A percentile compares a stretch with the other conserved stretches of the same genome.
phyloP scores from a whole-genome alignment of 768 basidiomycete genomes.

The Podaxis sp. region DNA sequence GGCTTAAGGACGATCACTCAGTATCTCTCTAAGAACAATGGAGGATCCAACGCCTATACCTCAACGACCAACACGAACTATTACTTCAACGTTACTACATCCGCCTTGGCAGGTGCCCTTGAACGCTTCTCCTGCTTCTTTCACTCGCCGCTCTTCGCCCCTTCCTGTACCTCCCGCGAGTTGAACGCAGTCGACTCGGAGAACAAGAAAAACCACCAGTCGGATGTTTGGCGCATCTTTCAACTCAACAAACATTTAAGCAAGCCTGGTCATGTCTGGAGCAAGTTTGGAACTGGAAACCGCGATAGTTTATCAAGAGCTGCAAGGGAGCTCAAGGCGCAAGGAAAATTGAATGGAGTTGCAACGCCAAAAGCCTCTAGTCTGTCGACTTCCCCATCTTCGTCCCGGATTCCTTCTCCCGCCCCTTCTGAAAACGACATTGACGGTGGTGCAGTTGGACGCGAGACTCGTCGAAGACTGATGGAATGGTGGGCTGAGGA shows the following conservation, averaged over 20 bases:
- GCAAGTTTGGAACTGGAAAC: conserved; percentile 90
- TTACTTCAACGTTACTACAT: conserved; percentile 66
- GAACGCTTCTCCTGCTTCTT: conserved; percentile 85
- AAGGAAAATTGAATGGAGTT: conserved; percentile 33
- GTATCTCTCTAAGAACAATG: conserved; percentile 80
- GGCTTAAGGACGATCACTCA: conserved; percentile 20
- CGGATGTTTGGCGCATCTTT: conserved; percentile 90
- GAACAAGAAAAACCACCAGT: conserved; percentile 93
- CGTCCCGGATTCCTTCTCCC: conserved; percentile 30
- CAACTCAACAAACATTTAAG: conserved; percentile 89
- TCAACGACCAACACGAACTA: conserved; percentile 90
- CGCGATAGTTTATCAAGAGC: conserved; percentile 64
- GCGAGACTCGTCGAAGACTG: conserved; percentile 72
- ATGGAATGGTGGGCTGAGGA: conserved; percentile 83
- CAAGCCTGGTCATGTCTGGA: conserved; percentile 76
- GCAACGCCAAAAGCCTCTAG: conserved; percentile 42
- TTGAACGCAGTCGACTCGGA: conserved; percentile 96
- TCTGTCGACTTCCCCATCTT: conserved; percentile 45
- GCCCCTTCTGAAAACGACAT: conserved; percentile 50
- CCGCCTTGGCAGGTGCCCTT: conserved; percentile 63
- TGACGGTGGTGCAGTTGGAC: conserved; percentile 73
- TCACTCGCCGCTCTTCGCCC: conserved; percentile 84
- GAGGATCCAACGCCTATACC: conserved; percentile 89
- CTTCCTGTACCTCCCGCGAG: conserved; percentile 84
- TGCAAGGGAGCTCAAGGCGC: conserved; percentile 51